Evolutionary conservation across 139 green algal genomes (phyloP).

Genomic region (Desmodesmus armatus): DNA sequence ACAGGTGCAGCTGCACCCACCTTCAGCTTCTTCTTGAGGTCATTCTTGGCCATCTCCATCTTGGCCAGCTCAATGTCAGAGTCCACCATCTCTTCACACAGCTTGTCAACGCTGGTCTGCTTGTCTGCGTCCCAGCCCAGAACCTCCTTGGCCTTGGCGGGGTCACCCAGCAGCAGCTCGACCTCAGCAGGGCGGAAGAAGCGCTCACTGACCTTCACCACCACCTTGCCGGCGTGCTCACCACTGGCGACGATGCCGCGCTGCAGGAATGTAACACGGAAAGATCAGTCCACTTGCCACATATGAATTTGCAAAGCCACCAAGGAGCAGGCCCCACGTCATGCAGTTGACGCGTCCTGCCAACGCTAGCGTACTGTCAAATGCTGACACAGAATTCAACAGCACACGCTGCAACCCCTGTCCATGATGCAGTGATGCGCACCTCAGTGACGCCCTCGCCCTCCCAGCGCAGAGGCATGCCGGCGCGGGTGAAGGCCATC

Average conservation of each 20-base stretch:
- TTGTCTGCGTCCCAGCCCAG: constrained; percentile 69
- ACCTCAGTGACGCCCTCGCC: constrained; percentile 62
- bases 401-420: no score
- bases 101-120: constrained; percentile 61
- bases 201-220: constrained; percentile 55
- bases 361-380: no score
- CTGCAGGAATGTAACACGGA: no score
- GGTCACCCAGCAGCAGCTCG: constrained; percentile 77
- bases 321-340: no score
- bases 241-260: constrained; percentile 32
- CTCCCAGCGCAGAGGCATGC: constrained; percentile 61
- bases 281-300: no score
- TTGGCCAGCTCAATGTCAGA: constrained; percentile 65
- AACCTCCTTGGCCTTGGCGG: constrained; percentile 64
- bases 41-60: constrained; percentile 31
- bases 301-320: no score
- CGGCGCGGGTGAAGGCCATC: constrained; percentile 53
- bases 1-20: neutral
- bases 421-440: no score
- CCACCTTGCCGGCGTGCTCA: constrained; percentile 47
- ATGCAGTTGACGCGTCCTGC: no score
- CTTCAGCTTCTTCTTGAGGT: constrained; percentile 49
- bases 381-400: no score
- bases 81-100: constrained; percentile 84
- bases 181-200: constrained; percentile 87